A percentile compares a stretch with the other conserved stretches of the same genome.
Evolutionary conservation across 192 early-diverging fungal genomes (phyloP).

Genomic region (Polychytrium aggregatum): DNA sequence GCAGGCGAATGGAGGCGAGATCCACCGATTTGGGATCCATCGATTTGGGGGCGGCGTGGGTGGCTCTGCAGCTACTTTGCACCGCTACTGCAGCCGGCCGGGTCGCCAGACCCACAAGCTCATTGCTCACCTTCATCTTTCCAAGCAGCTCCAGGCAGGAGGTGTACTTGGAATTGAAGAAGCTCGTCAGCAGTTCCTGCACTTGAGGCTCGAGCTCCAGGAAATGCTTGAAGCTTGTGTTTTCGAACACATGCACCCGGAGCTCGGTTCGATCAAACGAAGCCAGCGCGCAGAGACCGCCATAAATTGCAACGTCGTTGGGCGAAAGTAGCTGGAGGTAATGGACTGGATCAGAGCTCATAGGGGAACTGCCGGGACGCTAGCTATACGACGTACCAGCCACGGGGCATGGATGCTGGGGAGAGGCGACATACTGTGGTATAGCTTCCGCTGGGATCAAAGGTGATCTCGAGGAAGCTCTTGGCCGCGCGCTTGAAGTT

Average conservation of each 20-base stretch:
- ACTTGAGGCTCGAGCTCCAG: slow-evolving; percentile 76
- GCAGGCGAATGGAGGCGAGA: not conserved
- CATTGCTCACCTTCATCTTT: slow-evolving; percentile 45
- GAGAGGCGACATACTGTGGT: too few species aligned
- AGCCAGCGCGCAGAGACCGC: slow-evolving; percentile 65
- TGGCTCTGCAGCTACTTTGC: too few species aligned
- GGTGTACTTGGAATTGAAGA: slow-evolving; percentile 67
- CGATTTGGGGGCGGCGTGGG: not conserved
- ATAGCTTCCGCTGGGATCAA: slow-evolving; percentile 28
- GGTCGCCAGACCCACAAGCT: not conserved
- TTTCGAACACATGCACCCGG: slow-evolving; percentile 59
- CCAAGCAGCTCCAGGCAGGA: slow-evolving; percentile 55
- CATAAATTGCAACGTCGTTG: slow-evolving; percentile 77
- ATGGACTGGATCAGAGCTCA: too few species aligned
- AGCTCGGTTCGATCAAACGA: slow-evolving; percentile 63
- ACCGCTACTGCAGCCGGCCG: not conserved
- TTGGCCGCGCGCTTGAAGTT: slow-evolving; percentile 52
- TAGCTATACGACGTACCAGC: too few species aligned
- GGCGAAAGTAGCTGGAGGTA: slow-evolving; percentile 37
- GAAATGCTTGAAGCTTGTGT: slow-evolving; percentile 58
- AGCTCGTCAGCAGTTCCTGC: slow-evolving; percentile 55
- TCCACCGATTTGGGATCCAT: not conserved
- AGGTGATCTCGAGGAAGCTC: slow-evolving; percentile 44
- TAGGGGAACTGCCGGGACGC: too few species aligned
- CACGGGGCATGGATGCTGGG: too few species aligned